Conservation (phyloP, 805 yeast genomes). For the Pichia membranifaciens region DNA sequence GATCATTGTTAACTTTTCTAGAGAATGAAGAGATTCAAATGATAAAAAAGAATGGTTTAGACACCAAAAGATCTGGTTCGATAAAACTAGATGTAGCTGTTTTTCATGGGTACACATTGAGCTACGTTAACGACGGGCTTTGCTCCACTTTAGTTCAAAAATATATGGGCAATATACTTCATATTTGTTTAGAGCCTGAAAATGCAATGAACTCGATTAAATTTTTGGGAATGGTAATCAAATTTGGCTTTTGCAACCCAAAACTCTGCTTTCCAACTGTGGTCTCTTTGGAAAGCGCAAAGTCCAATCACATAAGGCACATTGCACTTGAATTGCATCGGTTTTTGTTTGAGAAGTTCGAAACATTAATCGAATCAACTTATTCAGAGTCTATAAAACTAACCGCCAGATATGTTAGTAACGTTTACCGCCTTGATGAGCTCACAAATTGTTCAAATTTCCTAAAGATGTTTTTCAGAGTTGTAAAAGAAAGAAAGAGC, state of each 20-base stretch:
- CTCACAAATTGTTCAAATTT: constrained; percentile 30
- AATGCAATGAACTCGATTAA: constrained; percentile 40
- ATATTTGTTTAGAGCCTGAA: constrained; percentile 46
- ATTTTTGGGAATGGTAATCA: constrained; percentile 50
- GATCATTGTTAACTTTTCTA: constrained; percentile 54
- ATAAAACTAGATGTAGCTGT: constrained; percentile 40
- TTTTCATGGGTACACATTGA: constrained; percentile 49
- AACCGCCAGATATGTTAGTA: constrained; percentile 43
- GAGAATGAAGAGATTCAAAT: constrained; percentile 48
- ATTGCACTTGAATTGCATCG: constrained; percentile 49
- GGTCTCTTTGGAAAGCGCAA: constrained; percentile 61
- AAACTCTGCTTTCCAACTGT: constrained; percentile 61
- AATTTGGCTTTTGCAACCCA: constrained; percentile 72
- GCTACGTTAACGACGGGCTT: constrained; percentile 57
- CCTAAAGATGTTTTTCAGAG: constrained; percentile 36
- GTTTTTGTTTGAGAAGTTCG: constrained; percentile 58
- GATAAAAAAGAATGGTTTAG: constrained; percentile 35
- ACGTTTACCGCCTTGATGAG: constrained; percentile 18
- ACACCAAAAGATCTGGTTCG: constrained; percentile 31
- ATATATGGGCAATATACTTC: constrained; percentile 44
- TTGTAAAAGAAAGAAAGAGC: constrained; percentile 35
- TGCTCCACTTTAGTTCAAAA: constrained; percentile 69
- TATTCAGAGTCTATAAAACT: constrained; percentile 56
- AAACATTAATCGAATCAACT: constrained; percentile 61
- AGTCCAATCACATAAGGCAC: constrained; percentile 35